These are phyloP conservation scores for Globisporangium nodosum DNA, from an alignment of 352 stramenopile genomes.

Conservation along the genomic window DNA sequence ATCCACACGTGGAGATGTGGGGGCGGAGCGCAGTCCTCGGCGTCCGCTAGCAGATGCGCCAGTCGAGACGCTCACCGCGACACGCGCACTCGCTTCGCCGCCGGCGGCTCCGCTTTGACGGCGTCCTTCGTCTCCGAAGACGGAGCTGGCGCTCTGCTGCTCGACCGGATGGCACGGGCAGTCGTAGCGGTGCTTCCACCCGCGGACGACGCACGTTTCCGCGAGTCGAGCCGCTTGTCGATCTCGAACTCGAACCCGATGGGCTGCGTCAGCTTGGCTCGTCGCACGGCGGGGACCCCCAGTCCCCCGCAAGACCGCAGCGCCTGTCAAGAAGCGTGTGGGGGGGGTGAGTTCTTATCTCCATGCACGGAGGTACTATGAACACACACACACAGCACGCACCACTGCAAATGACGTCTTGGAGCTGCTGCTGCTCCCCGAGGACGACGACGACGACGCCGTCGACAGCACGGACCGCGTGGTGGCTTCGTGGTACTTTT, in stretches of 20 bases:
- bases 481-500: slow-evolving; percentile 60
- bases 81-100: slow-evolving; percentile 4
- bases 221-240: slow-evolving; percentile 36
- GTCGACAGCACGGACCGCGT: slow-evolving; percentile 25
- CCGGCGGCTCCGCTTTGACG: neutral
- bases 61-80: neutral
- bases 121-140: too few relatives aligned
- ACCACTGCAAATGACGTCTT: slow-evolving; percentile 32
- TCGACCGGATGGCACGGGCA: neutral
- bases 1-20: too few relatives aligned
- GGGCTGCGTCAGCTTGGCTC: slow-evolving; percentile 57
- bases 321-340: slow-evolving; percentile 15
- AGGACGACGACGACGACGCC: neutral
- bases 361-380: too few relatives aligned
- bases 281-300: slow-evolving; percentile 61
- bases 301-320: slow-evolving; percentile 56
- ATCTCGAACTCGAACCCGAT: slow-evolving; percentile 65
- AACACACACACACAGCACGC: neutral
- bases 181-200: neutral
- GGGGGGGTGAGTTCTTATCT: too few relatives aligned
- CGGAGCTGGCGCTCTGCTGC: neutral
- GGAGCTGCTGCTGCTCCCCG: slow-evolving; percentile 19
- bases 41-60: neutral
- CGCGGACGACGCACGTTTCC: slow-evolving; percentile 2
- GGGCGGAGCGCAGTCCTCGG: too few relatives aligned